Percentiles rank a stretch among this genome's conserved stretches.
Conservation (phyloP, 768 basidiomycete species). For the Tylopilus vinaceipallidus region DNA sequence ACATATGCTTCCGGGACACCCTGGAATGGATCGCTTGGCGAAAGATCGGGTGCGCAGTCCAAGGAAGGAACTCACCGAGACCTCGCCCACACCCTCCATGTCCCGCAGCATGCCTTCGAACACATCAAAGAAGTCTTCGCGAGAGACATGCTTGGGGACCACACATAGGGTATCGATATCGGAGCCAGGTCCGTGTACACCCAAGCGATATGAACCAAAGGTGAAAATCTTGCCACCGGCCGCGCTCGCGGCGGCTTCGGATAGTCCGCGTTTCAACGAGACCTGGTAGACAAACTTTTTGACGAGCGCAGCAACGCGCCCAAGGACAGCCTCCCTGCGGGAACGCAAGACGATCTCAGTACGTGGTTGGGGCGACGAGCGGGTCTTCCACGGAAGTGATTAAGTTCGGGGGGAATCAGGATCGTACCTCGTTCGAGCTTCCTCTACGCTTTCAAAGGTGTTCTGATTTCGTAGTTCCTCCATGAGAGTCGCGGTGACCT, state of each 20-base stretch:
- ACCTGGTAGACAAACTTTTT: slow-evolving; percentile 90
- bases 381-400: slow-evolving; percentile 3
- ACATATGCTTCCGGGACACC: slow-evolving; percentile 97
- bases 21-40: slow-evolving; percentile 40
- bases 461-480: slow-evolving; percentile 84
- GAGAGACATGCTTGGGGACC: slow-evolving; percentile 92
- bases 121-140: slow-evolving; percentile 92
- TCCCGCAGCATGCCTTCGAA: slow-evolving; percentile 89
- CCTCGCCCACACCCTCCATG: slow-evolving; percentile 80
- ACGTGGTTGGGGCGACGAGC: slow-evolving; percentile 1
- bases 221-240: slow-evolving; percentile 99
- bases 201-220: slow-evolving; percentile 96
- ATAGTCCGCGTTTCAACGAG: slow-evolving; percentile 75
- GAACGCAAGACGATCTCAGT: slow-evolving; percentile 23
- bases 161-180: slow-evolving; percentile 99
- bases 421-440: slow-evolving; percentile 78
- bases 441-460: slow-evolving; percentile 87
- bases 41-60: neutral
- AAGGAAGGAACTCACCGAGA: slow-evolving; percentile 63
- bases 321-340: slow-evolving; percentile 91
- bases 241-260: slow-evolving; percentile 81
- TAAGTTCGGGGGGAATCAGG: slow-evolving; percentile 8
- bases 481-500: slow-evolving; percentile 83
- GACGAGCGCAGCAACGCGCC: slow-evolving; percentile 83
- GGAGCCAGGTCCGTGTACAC: slow-evolving; percentile 92